Percentiles rank a stretch among this genome's conserved stretches.
These are phyloP conservation scores for Singerocomus inundabilis DNA, from an alignment of 1,284 basidiomycete species.

Conservation along the genomic window DNA sequence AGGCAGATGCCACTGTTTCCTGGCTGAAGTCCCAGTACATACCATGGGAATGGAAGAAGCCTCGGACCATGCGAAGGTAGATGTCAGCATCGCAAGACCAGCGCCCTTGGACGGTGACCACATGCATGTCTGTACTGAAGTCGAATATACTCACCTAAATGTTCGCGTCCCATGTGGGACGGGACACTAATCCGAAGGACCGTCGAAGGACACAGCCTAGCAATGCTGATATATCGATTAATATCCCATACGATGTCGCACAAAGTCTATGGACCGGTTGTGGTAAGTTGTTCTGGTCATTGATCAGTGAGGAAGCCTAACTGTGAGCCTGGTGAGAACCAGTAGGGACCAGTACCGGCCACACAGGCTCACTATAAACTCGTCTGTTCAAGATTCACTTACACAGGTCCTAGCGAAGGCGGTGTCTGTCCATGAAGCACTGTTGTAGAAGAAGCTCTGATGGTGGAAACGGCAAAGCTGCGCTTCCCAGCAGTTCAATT, in stretches of 20 bases:
- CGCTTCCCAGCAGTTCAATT: conserved; percentile 19
- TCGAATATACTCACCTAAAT: conserved; percentile 8
- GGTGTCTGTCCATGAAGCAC: not conserved
- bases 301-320: not conserved
- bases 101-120: conserved; percentile 6
- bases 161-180: not conserved
- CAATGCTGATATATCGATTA: conserved; percentile 4
- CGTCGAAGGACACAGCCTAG: not conserved
- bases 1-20: conserved; percentile 31
- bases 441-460: conserved; percentile 8
- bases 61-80: conserved; percentile 37
- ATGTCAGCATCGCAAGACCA: conserved; percentile 28
- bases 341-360: not conserved
- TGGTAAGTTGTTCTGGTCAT: conserved; percentile 1
- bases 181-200: conserved; percentile 9
- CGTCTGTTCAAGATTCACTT: conserved; percentile 4
- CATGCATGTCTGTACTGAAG: not conserved
- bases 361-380: not conserved
- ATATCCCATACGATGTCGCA: not conserved
- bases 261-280: conserved; percentile 3
- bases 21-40: conserved; percentile 38
- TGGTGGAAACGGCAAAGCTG: conserved; percentile 15
- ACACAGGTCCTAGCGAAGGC: conserved; percentile 2
- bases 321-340: not conserved
- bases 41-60: conserved; percentile 48